Conservation (phyloP, 768 basidiomycete genomes). For the Macrolepiota dolichaula region DNA sequence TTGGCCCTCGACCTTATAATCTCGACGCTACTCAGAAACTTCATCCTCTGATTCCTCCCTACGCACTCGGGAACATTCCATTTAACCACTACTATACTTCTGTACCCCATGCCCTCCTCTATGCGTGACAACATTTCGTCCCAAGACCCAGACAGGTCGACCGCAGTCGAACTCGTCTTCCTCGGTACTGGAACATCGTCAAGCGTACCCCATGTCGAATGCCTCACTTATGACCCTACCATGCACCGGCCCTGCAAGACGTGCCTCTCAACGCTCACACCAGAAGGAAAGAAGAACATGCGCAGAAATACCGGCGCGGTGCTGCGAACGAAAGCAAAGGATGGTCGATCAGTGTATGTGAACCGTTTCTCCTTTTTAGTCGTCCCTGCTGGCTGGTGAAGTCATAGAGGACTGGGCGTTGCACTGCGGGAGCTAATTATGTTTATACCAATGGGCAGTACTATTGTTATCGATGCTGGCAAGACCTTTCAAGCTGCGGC, state of each 20-base stretch:
- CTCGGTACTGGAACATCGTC: slow-evolving; percentile 83
- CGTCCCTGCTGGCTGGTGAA: not conserved
- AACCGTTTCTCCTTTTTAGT: slow-evolving; percentile 3
- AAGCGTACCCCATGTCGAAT: slow-evolving; percentile 65
- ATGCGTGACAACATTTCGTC: not conserved
- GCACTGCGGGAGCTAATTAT: not conserved
- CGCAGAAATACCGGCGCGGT: slow-evolving; percentile 81
- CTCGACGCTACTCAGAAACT: not conserved
- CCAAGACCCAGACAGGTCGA: not conserved
- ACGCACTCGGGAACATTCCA: not conserved
- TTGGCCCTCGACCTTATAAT: not conserved
- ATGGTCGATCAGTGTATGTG: slow-evolving; percentile 50
- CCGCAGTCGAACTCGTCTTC: slow-evolving; percentile 63
- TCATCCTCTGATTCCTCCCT: not conserved
- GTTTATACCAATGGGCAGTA: slow-evolving; percentile 37
- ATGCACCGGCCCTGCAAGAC: slow-evolving; percentile 48
- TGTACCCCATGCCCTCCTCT: not conserved
- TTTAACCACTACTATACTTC: not conserved
- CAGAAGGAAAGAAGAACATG: slow-evolving; percentile 79
- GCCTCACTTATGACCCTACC: slow-evolving; percentile 66
- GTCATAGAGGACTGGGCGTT: not conserved
- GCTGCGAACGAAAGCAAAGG: slow-evolving; percentile 43
- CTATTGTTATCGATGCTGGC: slow-evolving; percentile 80
- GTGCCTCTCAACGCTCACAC: slow-evolving; percentile 62
- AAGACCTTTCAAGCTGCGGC: slow-evolving; percentile 71